These are phyloP conservation scores for Akanthomyces uredinophilus DNA, from an alignment of 2,329 filamentous ascomycete genomes.

Conservation along the genomic window DNA sequence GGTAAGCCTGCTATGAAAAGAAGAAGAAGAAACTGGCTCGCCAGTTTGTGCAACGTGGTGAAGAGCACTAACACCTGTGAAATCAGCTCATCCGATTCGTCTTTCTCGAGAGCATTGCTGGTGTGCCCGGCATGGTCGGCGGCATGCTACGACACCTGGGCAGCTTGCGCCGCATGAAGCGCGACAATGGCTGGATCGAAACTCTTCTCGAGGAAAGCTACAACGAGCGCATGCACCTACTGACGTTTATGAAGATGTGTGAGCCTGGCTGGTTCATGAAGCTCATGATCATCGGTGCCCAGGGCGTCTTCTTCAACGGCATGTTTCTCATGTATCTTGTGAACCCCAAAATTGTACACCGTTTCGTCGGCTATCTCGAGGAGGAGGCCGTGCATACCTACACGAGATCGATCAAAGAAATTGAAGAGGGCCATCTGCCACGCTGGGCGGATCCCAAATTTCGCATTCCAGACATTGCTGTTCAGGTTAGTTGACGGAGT, in stretches of 20 bases:
- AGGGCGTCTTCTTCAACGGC: conserved; percentile 94
- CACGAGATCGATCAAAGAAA: conserved; percentile 78
- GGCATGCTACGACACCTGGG: conserved; percentile 89
- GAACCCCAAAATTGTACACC: conserved; percentile 81
- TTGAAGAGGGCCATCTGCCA: conserved; percentile 78
- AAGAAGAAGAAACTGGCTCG: background rate
- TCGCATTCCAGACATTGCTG: conserved; percentile 77
- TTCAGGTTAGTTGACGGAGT: conserved; percentile 41
- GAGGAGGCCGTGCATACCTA: conserved; percentile 97
- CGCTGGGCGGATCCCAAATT: conserved; percentile 69
- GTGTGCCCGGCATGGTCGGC: conserved; percentile 94
- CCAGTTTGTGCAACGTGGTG: background rate
- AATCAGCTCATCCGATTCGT: conserved; percentile 71
- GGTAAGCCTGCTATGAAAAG: conserved; percentile 34
- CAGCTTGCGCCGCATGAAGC: conserved; percentile 76
- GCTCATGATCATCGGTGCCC: conserved; percentile 82
- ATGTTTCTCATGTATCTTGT: conserved; percentile 87
- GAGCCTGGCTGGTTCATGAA: conserved; percentile 77
- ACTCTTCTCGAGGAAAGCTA: conserved; percentile 84
- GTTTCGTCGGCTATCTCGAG: conserved; percentile 95
- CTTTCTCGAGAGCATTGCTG: conserved; percentile 91
- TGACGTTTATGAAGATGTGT: conserved; percentile 90
- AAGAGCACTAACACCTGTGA: background rate
- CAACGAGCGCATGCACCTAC: conserved; percentile 89
- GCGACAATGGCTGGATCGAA: conserved; percentile 97